These are phyloP conservation scores for Basipetospora chlamydospora DNA, from an alignment of 2,329 filamentous ascomycete genomes.

Conservation along the genomic window DNA sequence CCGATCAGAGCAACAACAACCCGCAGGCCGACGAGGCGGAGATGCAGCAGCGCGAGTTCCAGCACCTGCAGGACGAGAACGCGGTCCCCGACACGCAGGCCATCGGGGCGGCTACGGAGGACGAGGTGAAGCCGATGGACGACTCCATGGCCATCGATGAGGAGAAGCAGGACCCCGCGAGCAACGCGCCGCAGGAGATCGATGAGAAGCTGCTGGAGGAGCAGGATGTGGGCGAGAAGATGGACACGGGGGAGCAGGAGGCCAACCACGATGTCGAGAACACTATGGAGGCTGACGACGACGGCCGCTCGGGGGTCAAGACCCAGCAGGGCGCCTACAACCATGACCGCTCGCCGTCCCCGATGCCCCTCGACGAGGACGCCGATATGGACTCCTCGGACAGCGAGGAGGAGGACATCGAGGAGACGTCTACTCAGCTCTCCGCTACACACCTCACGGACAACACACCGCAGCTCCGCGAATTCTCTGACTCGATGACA, in stretches of 20 bases:
- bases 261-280: constrained; percentile 23
- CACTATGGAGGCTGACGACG: constrained; percentile 30
- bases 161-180: constrained; percentile 37
- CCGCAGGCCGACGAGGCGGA: constrained; percentile 41
- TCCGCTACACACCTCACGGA: constrained; percentile 56
- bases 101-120: constrained; percentile 73
- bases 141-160: constrained; percentile 78
- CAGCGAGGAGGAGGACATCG: constrained; percentile 34
- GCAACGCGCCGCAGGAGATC: constrained; percentile 38
- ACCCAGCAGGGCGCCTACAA: constrained; percentile 45
- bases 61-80: constrained; percentile 79
- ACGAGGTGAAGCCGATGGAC: constrained; percentile 74
- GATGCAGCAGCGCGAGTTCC: constrained; percentile 70
- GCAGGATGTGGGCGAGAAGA: constrained; percentile 23
- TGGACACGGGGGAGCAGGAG: constrained; percentile 19
- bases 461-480: constrained; percentile 25
- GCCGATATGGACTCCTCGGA: constrained; percentile 27
- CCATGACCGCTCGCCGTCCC: constrained; percentile 25
- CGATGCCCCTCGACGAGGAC: constrained; percentile 17
- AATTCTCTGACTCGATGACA: constrained; percentile 44
- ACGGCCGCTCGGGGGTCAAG: constrained; percentile 44
- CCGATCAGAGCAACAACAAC: constrained; percentile 24
- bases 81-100: constrained; percentile 77
- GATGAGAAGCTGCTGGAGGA: constrained; percentile 31
- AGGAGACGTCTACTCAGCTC: constrained; percentile 46